Percentiles rank a stretch among this genome's conserved stretches.
phyloP scores from a whole-genome alignment of 73 alveolate genomes.

The Uronychia setigera region DNA sequence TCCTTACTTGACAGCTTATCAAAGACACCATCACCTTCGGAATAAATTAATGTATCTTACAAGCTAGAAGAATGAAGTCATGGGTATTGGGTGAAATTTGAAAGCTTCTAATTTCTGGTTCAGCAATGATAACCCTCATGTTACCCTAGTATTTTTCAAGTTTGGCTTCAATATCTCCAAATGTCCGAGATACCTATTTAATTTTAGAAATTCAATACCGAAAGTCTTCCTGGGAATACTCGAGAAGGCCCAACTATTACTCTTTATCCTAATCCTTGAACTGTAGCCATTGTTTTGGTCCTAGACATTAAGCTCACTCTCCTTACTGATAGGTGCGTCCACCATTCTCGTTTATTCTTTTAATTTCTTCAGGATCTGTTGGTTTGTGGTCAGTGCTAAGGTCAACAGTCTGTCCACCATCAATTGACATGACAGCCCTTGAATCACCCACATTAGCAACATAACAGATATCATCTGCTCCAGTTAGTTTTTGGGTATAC shows the following conservation, averaged over 20 bases:
- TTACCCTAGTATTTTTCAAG: constrained; percentile 80
- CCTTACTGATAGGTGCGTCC: constrained; percentile 72
- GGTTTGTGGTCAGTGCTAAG: constrained; percentile 64
- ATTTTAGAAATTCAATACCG: constrained; percentile 46
- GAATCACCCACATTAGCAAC: constrained; percentile 59
- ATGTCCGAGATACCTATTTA: constrained; percentile 74
- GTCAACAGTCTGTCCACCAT: constrained; percentile 56
- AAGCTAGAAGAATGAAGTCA: constrained; percentile 78
- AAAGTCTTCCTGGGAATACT: constrained; percentile 90
- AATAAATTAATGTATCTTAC: constrained; percentile 45
- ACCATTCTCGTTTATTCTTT: constrained; percentile 76
- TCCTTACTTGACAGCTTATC: constrained; percentile 69
- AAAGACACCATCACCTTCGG: constrained; percentile 89
- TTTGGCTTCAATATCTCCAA: constrained; percentile 93
- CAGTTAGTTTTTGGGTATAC: not conserved
- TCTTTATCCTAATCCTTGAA: not conserved
- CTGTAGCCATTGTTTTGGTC: constrained; percentile 10
- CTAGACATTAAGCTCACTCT: constrained; percentile 12
- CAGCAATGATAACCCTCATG: constrained; percentile 78
- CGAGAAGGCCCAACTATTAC: constrained; percentile 90
- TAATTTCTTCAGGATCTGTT: constrained; percentile 64
- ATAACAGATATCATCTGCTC: constrained; percentile 36
- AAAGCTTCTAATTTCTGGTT: constrained; percentile 88
- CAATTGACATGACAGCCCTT: constrained; percentile 43
- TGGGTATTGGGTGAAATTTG: constrained; percentile 75